These are phyloP conservation scores for Cucurbita maxima DNA, from an alignment of 306 rosid genomes.

Conservation along the genomic window DNA sequence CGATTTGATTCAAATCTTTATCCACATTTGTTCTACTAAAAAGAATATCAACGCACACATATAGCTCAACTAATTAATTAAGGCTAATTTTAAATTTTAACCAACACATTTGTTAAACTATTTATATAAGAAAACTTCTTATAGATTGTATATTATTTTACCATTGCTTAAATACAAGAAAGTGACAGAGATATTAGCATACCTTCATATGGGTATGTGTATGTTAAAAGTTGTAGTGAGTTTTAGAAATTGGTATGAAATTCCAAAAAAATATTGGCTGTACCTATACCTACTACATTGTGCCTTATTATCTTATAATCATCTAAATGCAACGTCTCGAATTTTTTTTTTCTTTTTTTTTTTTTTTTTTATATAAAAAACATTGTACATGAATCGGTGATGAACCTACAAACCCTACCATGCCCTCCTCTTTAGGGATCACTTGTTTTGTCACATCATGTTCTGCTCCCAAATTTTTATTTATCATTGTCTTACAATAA, in stretches of 20 bases:
- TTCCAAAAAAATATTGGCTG: not conserved
- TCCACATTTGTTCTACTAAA: too few species aligned
- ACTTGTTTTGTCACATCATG: constrained; percentile 1
- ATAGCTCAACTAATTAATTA: not conserved
- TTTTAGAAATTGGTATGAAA: not conserved
- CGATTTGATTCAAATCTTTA: too few species aligned
- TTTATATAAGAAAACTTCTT: too few species aligned
- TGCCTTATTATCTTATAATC: not conserved
- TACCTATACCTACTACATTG: not conserved
- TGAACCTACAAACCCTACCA: not conserved
- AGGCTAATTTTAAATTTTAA: too few species aligned
- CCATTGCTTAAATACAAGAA: not conserved
- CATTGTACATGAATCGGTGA: not conserved
- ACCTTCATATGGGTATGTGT: not conserved
- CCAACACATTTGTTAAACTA: too few species aligned
- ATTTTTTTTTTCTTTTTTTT: not conserved
- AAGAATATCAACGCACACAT: not conserved
- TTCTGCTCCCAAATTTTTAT: not conserved
- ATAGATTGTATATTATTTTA: too few species aligned
- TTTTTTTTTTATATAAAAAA: too few species aligned
- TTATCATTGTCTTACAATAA: not conserved
- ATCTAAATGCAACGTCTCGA: constrained; percentile 1
- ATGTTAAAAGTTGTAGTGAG: not conserved
- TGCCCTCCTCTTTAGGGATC: not conserved
- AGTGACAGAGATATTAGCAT: not conserved